Evolutionary conservation across 176 grass and related monocot genomes (phyloP).

Genomic region (Chrysopogon serrulatus): DNA sequence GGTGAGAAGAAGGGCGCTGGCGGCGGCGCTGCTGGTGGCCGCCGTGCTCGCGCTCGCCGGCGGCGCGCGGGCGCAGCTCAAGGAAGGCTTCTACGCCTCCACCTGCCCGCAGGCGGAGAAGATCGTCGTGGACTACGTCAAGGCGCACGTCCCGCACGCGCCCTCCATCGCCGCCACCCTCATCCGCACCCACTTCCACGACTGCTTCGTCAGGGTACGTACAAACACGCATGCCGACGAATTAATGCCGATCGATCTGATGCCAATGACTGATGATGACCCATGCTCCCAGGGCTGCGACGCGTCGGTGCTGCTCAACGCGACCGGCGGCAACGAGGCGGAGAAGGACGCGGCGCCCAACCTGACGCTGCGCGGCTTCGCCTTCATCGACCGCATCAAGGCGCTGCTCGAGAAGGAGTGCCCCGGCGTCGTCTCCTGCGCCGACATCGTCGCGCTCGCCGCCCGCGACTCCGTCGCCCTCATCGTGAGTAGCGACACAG

Average conservation of each 20-base stretch:
- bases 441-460: slow-evolving; percentile 70
- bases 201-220: slow-evolving; percentile 88
- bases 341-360: slow-evolving; percentile 73
- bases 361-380: slow-evolving; percentile 72
- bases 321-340: slow-evolving; percentile 36
- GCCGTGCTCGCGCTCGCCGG: neutral
- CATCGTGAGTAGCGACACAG: too few species aligned
- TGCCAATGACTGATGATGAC: neutral
- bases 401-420: slow-evolving; percentile 69
- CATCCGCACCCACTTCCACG: slow-evolving; percentile 94
- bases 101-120: slow-evolving; percentile 77
- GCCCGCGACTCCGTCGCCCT: slow-evolving; percentile 71
- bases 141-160: slow-evolving; percentile 55
- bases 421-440: slow-evolving; percentile 94
- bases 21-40: neutral
- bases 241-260: too few species aligned
- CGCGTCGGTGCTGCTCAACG: slow-evolving; percentile 79
- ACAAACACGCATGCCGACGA: too few species aligned
- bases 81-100: slow-evolving; percentile 61
- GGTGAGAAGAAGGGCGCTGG: neutral
- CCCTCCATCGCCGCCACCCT: slow-evolving; percentile 73
- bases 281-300: slow-evolving; percentile 66
- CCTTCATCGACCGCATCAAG: slow-evolving; percentile 72
- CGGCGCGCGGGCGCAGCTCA: slow-evolving; percentile 32
- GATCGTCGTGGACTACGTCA: slow-evolving; percentile 59